Percentiles rank a stretch among this genome's conserved stretches.
These are phyloP conservation scores for Pyrenopolyporus hunteri DNA, from an alignment of 495 filamentous ascomycete species.

Conservation along the genomic window DNA sequence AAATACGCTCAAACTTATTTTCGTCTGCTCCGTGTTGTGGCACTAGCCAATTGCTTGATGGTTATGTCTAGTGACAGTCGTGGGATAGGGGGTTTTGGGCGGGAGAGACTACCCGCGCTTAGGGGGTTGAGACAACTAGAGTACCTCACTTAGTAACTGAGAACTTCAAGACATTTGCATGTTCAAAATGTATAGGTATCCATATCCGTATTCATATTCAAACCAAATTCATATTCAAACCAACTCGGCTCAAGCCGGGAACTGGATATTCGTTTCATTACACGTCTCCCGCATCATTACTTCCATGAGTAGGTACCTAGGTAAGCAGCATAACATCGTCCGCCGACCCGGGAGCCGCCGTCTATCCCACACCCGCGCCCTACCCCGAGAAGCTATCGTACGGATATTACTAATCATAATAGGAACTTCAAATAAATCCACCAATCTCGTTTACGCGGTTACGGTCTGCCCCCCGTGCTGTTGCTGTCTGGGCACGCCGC, in stretches of 20 bases:
- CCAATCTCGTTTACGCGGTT: conserved; percentile 4
- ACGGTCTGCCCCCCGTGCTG: conserved; percentile 24
- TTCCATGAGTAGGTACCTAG: too few species aligned
- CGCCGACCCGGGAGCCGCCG: not conserved
- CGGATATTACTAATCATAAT: not conserved
- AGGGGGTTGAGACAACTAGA: too few species aligned
- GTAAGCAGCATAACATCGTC: not conserved
- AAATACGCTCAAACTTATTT: too few species aligned
- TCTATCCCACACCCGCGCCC: not conserved
- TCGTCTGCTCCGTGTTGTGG: too few species aligned
- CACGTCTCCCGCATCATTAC: conserved; percentile 8
- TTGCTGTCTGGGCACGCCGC: conserved; percentile 27
- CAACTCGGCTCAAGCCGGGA: not conserved
- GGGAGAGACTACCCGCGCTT: too few species aligned
- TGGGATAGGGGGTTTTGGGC: too few species aligned
- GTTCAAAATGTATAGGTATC: too few species aligned
- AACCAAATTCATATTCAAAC: conserved; percentile 5
- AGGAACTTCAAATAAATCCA: not conserved
- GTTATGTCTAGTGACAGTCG: too few species aligned
- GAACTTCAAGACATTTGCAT: too few species aligned
- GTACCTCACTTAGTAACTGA: too few species aligned
- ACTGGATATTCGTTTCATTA: conserved; percentile 21
- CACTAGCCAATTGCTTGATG: too few species aligned
- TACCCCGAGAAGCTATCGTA: not conserved
- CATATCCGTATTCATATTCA: too few species aligned